Conservation (phyloP, 1,284 basidiomycete species). For the Puccinia horiana region DNA sequence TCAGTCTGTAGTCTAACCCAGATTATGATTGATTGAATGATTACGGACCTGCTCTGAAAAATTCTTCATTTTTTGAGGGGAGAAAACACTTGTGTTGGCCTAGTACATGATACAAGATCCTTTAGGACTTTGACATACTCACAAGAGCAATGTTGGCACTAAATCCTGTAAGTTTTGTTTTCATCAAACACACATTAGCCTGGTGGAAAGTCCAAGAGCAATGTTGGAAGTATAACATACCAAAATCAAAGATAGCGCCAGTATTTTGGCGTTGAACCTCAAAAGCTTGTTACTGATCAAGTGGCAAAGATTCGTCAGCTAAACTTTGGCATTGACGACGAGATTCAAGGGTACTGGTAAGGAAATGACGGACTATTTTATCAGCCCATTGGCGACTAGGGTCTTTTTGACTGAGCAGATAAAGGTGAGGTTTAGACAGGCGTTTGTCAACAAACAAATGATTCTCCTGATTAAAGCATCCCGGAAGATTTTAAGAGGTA, state of each 20-base stretch:
- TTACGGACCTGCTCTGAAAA: conserved; percentile 5
- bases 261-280: conserved; percentile 20
- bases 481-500: neutral
- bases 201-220: too few relatives aligned
- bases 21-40: neutral
- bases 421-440: neutral
- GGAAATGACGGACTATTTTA: neutral
- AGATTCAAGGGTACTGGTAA: neutral
- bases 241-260: neutral
- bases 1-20: neutral
- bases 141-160: conserved; percentile 8
- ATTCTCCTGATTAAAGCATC: neutral
- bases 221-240: neutral
- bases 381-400: conserved; percentile 14
- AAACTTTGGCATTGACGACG: neutral
- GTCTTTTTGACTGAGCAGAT: conserved; percentile 3
- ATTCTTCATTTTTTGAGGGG: neutral
- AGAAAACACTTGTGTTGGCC: neutral
- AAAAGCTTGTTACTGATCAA: conserved; percentile 3
- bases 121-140: neutral
- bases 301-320: neutral
- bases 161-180: too few relatives aligned
- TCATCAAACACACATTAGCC: too few relatives aligned
- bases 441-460: conserved; percentile 4
- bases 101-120: neutral